Percentiles rank a stretch among this genome's conserved stretches.
Evolutionary conservation across 2,329 filamentous ascomycete genomes (phyloP).

Genomic region (Colletotrichum theobromicola): DNA sequence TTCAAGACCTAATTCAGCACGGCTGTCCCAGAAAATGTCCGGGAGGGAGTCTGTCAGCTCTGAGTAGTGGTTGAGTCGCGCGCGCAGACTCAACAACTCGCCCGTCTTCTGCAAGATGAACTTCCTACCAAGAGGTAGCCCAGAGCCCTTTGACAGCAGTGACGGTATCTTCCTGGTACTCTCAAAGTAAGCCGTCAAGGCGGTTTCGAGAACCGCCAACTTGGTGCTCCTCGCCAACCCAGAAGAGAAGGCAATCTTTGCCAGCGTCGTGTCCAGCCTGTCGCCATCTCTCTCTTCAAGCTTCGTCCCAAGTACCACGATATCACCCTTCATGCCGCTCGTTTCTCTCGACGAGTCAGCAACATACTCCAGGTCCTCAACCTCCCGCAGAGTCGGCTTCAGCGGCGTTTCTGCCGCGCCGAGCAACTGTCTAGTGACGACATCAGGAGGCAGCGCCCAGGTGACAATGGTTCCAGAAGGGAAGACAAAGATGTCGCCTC

Average conservation of each 20-base stretch:
- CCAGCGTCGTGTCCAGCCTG: slow-evolving; percentile 69
- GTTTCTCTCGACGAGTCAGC: slow-evolving; percentile 75
- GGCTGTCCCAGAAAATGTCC: slow-evolving; percentile 95
- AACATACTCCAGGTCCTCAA: slow-evolving; percentile 87
- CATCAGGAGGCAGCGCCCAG: slow-evolving; percentile 83
- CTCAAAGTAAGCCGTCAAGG: slow-evolving; percentile 83
- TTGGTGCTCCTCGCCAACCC: slow-evolving; percentile 93
- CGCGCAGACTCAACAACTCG: slow-evolving; percentile 85
- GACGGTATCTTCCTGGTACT: slow-evolving; percentile 83
- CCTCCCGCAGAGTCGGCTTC: slow-evolving; percentile 71
- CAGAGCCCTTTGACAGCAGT: slow-evolving; percentile 70
- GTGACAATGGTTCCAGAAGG: slow-evolving; percentile 92
- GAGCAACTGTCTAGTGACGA: slow-evolving; percentile 76
- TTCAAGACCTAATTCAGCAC: slow-evolving; percentile 87
- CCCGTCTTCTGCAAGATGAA: slow-evolving; percentile 95
- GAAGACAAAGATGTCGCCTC: slow-evolving; percentile 93
- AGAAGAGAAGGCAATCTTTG: slow-evolving; percentile 96
- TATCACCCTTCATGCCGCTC: slow-evolving; percentile 83
- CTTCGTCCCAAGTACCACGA: slow-evolving; percentile 86
- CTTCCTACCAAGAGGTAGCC: slow-evolving; percentile 55
- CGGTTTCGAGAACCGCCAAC: slow-evolving; percentile 86
- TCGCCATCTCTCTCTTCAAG: slow-evolving; percentile 50
- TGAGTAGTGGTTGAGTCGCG: slow-evolving; percentile 94
- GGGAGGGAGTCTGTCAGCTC: slow-evolving; percentile 94
- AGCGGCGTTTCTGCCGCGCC: slow-evolving; percentile 80